Evolutionary conservation across 2,329 filamentous ascomycete genomes (phyloP).

Genomic region (Arachnopeziza araneosa): DNA sequence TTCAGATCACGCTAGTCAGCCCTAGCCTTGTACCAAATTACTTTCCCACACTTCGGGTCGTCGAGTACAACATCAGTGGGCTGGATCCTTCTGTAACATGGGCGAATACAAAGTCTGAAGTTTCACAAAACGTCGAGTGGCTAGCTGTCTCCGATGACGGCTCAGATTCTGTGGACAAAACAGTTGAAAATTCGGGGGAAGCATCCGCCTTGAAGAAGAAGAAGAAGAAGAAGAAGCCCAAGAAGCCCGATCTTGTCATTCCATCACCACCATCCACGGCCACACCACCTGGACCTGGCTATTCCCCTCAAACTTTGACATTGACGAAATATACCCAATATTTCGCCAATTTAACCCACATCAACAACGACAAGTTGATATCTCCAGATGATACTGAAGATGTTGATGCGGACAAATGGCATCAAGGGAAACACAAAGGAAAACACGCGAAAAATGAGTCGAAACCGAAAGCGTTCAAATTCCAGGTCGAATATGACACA

Average conservation of each 20-base stretch:
- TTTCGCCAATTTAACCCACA: slow-evolving; percentile 84
- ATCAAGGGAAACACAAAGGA: slow-evolving; percentile 56
- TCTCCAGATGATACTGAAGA: slow-evolving; percentile 24
- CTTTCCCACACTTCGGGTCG: slow-evolving; percentile 82
- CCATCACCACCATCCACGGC: slow-evolving; percentile 69
- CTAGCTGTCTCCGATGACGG: slow-evolving; percentile 3
- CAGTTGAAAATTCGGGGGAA: slow-evolving; percentile 1
- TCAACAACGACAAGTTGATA: slow-evolving; percentile 67
- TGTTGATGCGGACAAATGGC: slow-evolving; percentile 46
- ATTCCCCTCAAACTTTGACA: slow-evolving; percentile 77
- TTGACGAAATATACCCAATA: slow-evolving; percentile 82
- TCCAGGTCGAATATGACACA: slow-evolving; percentile 82
- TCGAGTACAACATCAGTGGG: slow-evolving; percentile 81
- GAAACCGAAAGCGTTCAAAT: slow-evolving; percentile 61
- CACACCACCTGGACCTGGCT: slow-evolving; percentile 78
- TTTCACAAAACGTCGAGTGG: slow-evolving; percentile 12
- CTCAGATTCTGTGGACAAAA: neutral
- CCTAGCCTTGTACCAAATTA: slow-evolving; percentile 92
- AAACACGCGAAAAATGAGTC: slow-evolving; percentile 51
- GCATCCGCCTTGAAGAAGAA: slow-evolving; percentile 35
- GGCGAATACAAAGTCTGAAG: slow-evolving; percentile 13
- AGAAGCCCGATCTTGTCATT: slow-evolving; percentile 55
- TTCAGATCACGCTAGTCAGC: slow-evolving; percentile 71
- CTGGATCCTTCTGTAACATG: slow-evolving; percentile 22
- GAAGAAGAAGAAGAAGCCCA: slow-evolving; percentile 43